phyloP scores from a whole-genome alignment of 2,329 filamentous ascomycete species.

The Penicillium sp. region DNA sequence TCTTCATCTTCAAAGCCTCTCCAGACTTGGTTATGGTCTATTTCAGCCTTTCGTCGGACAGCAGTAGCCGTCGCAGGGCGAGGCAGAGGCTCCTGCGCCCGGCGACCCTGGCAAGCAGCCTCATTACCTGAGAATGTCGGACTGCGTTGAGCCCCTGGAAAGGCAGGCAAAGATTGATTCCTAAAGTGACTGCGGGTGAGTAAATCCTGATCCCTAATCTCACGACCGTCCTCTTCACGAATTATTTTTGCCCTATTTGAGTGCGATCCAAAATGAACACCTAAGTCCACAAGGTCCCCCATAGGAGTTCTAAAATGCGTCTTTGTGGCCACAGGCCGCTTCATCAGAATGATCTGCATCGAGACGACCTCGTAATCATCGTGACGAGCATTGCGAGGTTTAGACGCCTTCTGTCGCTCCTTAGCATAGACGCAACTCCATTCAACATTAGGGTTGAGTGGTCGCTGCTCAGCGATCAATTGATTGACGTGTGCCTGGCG shows the following conservation, averaged over 20 bases:
- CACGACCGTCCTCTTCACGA: neutral
- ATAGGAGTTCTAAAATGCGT: conserved; percentile 15
- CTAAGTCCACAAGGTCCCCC: conserved; percentile 18
- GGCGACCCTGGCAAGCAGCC: neutral
- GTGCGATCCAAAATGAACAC: conserved; percentile 8
- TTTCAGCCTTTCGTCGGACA: neutral
- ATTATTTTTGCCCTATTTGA: neutral
- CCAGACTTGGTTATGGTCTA: neutral
- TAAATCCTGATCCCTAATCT: neutral
- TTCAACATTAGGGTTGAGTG: conserved; percentile 30
- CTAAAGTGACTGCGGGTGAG: neutral
- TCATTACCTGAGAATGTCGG: neutral
- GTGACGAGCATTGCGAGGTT: conserved; percentile 27
- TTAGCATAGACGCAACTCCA: conserved; percentile 43
- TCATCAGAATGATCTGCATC: conserved; percentile 37
- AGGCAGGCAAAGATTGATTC: neutral
- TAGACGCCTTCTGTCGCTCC: conserved; percentile 27
- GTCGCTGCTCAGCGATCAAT: conserved; percentile 35
- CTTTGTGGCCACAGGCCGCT: conserved; percentile 23
- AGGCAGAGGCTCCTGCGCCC: neutral
- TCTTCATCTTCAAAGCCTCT: neutral
- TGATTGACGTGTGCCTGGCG: conserved; percentile 37
- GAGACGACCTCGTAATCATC: conserved; percentile 33
- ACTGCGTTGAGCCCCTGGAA: neutral
- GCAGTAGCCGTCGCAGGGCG: neutral